Conservation (phyloP, 371 early-diverging fungal genomes). For the Nosema muscidifuracis region DNA sequence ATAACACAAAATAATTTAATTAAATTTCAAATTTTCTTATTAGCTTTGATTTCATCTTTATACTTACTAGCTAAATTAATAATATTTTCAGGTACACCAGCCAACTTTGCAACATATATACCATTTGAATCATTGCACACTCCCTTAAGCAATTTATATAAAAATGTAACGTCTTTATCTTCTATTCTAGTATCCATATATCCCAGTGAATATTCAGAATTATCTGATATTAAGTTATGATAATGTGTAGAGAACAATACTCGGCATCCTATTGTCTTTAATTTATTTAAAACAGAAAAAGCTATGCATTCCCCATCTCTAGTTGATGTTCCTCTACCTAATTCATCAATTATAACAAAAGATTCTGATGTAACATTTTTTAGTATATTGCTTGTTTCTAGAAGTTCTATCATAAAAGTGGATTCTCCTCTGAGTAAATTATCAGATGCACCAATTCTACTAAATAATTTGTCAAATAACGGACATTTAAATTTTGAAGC, state of each 20-base stretch:
- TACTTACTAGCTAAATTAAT: slow-evolving; percentile 52
- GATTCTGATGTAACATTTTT: slow-evolving; percentile 79
- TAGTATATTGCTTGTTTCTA: slow-evolving; percentile 85
- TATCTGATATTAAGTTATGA: slow-evolving; percentile 75
- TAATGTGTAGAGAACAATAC: slow-evolving; percentile 94
- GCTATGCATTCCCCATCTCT: slow-evolving; percentile 96
- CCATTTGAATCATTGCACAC: slow-evolving; percentile 75
- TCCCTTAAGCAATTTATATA: slow-evolving; percentile 79
- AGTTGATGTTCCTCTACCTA: slow-evolving; percentile 95
- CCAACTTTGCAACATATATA: slow-evolving; percentile 86
- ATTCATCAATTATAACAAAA: slow-evolving; percentile 94
- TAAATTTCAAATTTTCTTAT: too few relatives aligned
- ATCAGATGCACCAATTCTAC: slow-evolving; percentile 77
- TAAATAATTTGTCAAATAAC: slow-evolving; percentile 79
- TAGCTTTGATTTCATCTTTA: slow-evolving; percentile 7
- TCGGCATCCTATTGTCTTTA: slow-evolving; percentile 64
- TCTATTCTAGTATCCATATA: slow-evolving; percentile 48
- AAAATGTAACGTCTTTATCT: slow-evolving; percentile 74
- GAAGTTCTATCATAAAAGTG: slow-evolving; percentile 97
- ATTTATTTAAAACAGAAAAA: slow-evolving; percentile 74
- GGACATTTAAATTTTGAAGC: slow-evolving; percentile 64
- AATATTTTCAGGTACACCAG: slow-evolving; percentile 71
- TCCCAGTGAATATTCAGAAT: slow-evolving; percentile 61
- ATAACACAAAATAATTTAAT: too few relatives aligned
- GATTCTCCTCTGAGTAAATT: slow-evolving; percentile 72